Percentiles rank a stretch among this genome's conserved stretches.
Evolutionary conservation across 2,329 filamentous ascomycete genomes (phyloP).

Genomic region (Colletotrichum trifolii): DNA sequence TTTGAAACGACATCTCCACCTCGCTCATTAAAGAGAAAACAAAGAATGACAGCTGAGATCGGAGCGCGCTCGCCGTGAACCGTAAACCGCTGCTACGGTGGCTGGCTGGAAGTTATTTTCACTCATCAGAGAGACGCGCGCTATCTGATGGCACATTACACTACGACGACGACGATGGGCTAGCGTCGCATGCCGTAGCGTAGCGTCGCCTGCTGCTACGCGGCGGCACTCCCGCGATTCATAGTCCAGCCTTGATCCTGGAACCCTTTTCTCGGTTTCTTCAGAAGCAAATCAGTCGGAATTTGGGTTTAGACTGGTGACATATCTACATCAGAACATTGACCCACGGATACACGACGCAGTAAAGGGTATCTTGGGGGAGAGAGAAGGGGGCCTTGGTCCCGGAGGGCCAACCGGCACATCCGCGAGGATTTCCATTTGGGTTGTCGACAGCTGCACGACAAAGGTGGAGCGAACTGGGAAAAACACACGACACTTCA

Average conservation of each 20-base stretch:
- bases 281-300: no score
- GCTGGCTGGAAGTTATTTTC: background rate
- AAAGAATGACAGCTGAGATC: no score
- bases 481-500: conserved; percentile 4
- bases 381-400: conserved; percentile 4
- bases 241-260: conserved; percentile 25
- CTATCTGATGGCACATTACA: conserved; percentile 1
- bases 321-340: no score
- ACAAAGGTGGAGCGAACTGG: no score
- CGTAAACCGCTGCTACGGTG: no score
- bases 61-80: no score
- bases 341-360: no score
- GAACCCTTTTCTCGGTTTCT: background rate
- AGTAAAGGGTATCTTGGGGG: background rate
- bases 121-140: conserved; percentile 22
- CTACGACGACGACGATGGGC: conserved; percentile 6
- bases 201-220: conserved; percentile 9
- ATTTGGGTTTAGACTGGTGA: no score
- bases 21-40: no score
- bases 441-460: conserved; percentile 31
- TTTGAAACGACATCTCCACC: no score
- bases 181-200: conserved; percentile 23
- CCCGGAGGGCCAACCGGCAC: conserved; percentile 29
- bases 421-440: conserved; percentile 34
- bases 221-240: conserved; percentile 28